Conservation (phyloP, 2,329 filamentous ascomycete species). For the Aspergillus sp. region DNA sequence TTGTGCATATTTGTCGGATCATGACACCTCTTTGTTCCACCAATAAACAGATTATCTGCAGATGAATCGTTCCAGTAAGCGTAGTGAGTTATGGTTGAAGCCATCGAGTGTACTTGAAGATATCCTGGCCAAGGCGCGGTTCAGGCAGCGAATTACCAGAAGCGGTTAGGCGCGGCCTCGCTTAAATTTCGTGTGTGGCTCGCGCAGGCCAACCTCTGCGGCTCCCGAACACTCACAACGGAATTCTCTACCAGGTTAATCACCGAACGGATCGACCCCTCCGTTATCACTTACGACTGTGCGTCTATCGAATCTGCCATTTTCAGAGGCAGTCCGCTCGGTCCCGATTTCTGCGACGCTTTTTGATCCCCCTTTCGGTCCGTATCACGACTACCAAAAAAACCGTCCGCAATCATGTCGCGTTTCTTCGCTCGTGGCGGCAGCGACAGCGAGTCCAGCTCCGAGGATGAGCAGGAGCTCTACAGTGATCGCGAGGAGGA, state of each 20-base stretch:
- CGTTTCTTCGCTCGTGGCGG: conserved; percentile 96
- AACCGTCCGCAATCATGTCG: conserved; percentile 66
- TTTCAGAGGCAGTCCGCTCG: not conserved
- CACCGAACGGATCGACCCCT: not conserved
- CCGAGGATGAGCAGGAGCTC: conserved; percentile 89
- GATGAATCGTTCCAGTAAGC: no score
- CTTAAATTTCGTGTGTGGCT: conserved; percentile 48
- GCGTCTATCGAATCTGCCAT: conserved; percentile 3
- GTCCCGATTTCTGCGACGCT: conserved; percentile 17
- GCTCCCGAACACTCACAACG: conserved; percentile 27
- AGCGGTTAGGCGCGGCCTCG: conserved; percentile 39
- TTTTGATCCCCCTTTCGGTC: conserved; percentile 14
- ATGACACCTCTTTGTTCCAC: no score
- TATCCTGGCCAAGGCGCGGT: not conserved
- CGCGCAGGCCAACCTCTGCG: conserved; percentile 26
- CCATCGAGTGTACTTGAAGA: no score
- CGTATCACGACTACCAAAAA: not conserved
- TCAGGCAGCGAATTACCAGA: conserved; percentile 23
- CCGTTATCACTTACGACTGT: conserved; percentile 7
- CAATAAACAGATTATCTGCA: no score
- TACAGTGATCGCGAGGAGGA: conserved; percentile 76
- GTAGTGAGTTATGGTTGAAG: no score
- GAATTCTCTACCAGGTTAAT: conserved; percentile 17
- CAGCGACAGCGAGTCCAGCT: conserved; percentile 93
- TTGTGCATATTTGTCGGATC: no score